Conservation (phyloP, 257 asterid genomes). For the Thymus quinquecostatus region DNA sequence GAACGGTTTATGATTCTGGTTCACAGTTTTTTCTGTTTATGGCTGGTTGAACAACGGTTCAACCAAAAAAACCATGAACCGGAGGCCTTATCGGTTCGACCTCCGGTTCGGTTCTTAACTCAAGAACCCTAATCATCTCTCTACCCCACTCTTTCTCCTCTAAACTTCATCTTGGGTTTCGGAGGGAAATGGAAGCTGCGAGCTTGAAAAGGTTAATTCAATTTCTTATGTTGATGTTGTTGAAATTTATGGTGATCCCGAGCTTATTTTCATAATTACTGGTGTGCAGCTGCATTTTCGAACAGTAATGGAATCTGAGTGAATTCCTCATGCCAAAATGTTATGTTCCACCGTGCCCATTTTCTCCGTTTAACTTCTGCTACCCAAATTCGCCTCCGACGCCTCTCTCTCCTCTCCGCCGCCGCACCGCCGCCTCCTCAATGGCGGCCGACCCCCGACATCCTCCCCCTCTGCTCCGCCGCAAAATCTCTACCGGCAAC, state of each 20-base stretch:
- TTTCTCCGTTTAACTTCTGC: neutral
- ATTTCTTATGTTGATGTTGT: neutral
- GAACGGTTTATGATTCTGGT: no score
- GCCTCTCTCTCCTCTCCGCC: neutral
- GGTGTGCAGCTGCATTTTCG: neutral
- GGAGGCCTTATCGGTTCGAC: no score
- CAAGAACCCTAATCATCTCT: no score
- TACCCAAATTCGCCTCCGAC: neutral
- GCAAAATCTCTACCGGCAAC: neutral
- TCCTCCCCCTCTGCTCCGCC: neutral
- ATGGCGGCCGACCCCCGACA: neutral
- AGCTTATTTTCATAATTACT: no score
- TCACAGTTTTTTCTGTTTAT: no score
- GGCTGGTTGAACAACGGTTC: no score
- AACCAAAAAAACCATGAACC: no score
- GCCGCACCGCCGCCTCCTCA: neutral
- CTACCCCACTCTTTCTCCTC: no score
- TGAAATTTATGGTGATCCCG: neutral
- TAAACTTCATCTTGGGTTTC: neutral
- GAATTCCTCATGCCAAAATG: neutral
- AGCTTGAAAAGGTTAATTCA: neutral
- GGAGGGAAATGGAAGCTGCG: neutral
- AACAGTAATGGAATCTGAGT: neutral
- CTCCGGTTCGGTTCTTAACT: no score
- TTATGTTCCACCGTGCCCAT: slow-evolving; percentile 1